phyloP scores from a whole-genome alignment of 805 yeast species.

The Wickerhamiella qilinensis region DNA sequence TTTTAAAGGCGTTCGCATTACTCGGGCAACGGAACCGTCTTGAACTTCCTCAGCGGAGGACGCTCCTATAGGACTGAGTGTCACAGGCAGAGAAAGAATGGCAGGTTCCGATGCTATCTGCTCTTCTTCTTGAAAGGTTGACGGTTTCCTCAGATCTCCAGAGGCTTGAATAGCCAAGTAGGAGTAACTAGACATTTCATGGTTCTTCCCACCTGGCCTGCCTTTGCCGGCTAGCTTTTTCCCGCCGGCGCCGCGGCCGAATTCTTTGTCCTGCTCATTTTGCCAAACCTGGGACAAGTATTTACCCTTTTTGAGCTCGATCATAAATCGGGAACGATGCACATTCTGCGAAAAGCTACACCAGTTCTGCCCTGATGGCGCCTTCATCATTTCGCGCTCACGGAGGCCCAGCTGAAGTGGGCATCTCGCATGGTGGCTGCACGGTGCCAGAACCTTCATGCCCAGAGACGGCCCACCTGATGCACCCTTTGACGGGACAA shows the following conservation, averaged over 20 bases:
- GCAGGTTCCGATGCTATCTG: slow-evolving; percentile 14
- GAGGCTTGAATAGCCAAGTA: slow-evolving; percentile 56
- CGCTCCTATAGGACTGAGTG: background rate
- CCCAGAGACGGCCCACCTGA: background rate
- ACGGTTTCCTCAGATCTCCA: too few relatives aligned
- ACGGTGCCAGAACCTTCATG: slow-evolving; percentile 61
- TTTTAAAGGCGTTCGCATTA: slow-evolving; percentile 50
- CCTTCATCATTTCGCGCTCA: slow-evolving; percentile 23
- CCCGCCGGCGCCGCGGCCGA: slow-evolving; percentile 34
- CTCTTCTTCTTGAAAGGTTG: too few relatives aligned
- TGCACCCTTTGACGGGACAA: slow-evolving; percentile 1
- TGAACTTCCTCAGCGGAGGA: slow-evolving; percentile 5
- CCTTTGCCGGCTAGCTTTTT: slow-evolving; percentile 53
- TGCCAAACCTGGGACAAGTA: slow-evolving; percentile 64
- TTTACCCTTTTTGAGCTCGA: slow-evolving; percentile 75
- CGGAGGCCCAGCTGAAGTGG: slow-evolving; percentile 72
- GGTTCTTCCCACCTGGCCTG: slow-evolving; percentile 51
- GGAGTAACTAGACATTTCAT: slow-evolving; percentile 56
- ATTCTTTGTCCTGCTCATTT: slow-evolving; percentile 23
- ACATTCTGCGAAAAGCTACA: slow-evolving; percentile 61
- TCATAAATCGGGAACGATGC: slow-evolving; percentile 59
- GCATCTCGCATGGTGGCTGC: slow-evolving; percentile 73
- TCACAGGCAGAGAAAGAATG: slow-evolving; percentile 8
- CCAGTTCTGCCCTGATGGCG: slow-evolving; percentile 46
- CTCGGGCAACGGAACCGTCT: slow-evolving; percentile 67